phyloP scores from a whole-genome alignment of 352 stramenopile species.

The Globisporangium radiosum region DNA sequence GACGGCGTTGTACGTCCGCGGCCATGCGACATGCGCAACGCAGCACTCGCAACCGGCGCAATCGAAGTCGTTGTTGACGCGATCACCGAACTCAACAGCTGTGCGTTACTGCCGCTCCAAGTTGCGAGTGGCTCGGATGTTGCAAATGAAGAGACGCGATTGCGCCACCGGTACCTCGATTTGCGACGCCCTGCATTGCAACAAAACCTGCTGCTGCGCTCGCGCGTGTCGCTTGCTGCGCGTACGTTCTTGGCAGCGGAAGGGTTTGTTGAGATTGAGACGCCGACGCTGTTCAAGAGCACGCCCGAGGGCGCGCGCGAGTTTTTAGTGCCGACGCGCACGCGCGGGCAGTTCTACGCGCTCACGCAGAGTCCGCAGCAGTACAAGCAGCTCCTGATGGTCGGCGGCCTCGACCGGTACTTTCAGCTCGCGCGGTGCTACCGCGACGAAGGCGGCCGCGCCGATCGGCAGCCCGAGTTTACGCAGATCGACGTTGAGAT shows the following conservation, averaged over 20 bases:
- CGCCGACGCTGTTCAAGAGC: constrained; percentile 83
- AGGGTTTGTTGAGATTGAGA: constrained; percentile 86
- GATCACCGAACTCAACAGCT: constrained; percentile 58
- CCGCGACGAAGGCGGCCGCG: constrained; percentile 81
- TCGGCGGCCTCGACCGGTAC: constrained; percentile 80
- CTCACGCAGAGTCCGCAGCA: constrained; percentile 88
- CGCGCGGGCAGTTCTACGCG: constrained; percentile 72
- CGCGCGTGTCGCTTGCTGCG: constrained; percentile 57
- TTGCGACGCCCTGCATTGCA: constrained; percentile 67
- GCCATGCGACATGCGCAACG: constrained; percentile 62
- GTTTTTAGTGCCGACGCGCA: constrained; percentile 79
- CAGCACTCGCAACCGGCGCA: constrained; percentile 56
- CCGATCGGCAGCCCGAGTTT: constrained; percentile 88
- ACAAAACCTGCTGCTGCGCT: constrained; percentile 75
- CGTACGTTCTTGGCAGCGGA: constrained; percentile 65
- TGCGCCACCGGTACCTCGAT: constrained; percentile 79
- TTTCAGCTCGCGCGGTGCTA: constrained; percentile 89
- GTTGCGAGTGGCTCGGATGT: constrained; percentile 47
- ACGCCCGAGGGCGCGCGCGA: constrained; percentile 83
- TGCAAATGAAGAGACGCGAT: constrained; percentile 64
- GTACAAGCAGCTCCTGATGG: constrained; percentile 92
- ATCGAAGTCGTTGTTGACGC: constrained; percentile 70
- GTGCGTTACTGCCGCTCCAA: constrained; percentile 50
- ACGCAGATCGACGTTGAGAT: constrained; percentile 90
- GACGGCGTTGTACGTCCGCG: constrained; percentile 51